Percentiles rank a stretch among this genome's conserved stretches.
Conservation (phyloP, 768 basidiomycete genomes). For the Suillus hirtellus region DNA sequence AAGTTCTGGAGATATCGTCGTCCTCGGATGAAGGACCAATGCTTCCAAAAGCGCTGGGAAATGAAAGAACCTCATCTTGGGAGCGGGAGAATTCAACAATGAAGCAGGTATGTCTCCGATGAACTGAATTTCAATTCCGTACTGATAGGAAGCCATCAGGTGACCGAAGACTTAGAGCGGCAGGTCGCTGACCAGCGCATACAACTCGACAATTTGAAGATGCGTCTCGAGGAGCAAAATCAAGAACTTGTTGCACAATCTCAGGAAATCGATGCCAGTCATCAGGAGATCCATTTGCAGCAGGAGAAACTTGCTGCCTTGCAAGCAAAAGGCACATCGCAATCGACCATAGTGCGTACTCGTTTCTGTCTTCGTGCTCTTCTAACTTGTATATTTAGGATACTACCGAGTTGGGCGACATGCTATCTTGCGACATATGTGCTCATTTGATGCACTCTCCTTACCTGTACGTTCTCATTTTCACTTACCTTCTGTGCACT, state of each 20-base stretch:
- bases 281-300: not conserved
- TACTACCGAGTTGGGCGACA: constrained; percentile 49
- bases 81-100: constrained; percentile 43
- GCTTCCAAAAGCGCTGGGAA: constrained; percentile 14
- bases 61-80: constrained; percentile 25
- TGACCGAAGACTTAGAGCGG: not conserved
- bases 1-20: constrained; percentile 60
- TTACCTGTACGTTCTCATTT: constrained; percentile 49
- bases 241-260: constrained; percentile 9
- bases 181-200: constrained; percentile 20
- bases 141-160: not conserved
- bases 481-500: constrained; percentile 6
- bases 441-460: constrained; percentile 64
- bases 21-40: constrained; percentile 49
- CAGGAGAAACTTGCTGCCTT: not conserved
- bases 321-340: not conserved
- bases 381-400: constrained; percentile 32
- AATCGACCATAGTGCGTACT: not conserved
- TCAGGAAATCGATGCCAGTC: not conserved
- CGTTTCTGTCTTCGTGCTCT: not conserved
- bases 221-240: constrained; percentile 18
- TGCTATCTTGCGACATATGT: constrained; percentile 66
- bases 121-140: not conserved
- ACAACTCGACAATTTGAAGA: constrained; percentile 13
- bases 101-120: constrained; percentile 39